These are phyloP conservation scores for Closterium sp. DNA, from an alignment of 139 green algal species.

Conservation along the genomic window DNA sequence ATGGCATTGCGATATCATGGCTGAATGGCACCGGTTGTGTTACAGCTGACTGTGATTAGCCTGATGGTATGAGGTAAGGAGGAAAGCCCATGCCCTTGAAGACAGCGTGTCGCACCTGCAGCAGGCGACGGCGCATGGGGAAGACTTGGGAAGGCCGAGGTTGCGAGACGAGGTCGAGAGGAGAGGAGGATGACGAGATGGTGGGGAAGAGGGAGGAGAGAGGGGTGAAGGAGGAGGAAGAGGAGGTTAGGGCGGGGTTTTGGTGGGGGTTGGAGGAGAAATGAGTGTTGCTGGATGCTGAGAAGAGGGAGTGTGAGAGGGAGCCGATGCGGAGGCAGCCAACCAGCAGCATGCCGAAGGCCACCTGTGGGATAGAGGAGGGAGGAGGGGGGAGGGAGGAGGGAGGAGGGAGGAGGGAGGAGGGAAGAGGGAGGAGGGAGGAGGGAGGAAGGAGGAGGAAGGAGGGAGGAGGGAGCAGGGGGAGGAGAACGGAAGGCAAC, in stretches of 20 bases:
- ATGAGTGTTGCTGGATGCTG: background rate
- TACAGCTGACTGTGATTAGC: no score
- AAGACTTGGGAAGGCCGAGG: background rate
- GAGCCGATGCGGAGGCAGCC: background rate
- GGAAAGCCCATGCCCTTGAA: no score
- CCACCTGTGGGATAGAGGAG: background rate
- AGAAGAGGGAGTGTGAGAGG: background rate
- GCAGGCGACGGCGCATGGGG: background rate
- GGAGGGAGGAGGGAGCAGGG: no score
- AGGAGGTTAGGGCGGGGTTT: background rate
- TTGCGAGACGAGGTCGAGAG: background rate
- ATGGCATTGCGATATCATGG: no score
- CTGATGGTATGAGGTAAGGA: no score
- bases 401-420: background rate
- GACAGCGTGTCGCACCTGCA: no score
- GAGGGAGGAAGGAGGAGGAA: background rate
- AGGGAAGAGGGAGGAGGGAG: background rate
- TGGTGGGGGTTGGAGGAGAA: background rate
- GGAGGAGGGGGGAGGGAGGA: background rate
- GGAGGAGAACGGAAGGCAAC: no score
- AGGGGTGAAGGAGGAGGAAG: background rate
- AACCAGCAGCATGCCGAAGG: slow-evolving; percentile 3
- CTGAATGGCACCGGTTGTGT: no score
- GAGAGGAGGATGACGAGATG: background rate
- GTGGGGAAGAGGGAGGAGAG: no score